Evolutionary conservation across 164 flowering plant species (phyloP).

Genomic region (Vitis riparia): DNA sequence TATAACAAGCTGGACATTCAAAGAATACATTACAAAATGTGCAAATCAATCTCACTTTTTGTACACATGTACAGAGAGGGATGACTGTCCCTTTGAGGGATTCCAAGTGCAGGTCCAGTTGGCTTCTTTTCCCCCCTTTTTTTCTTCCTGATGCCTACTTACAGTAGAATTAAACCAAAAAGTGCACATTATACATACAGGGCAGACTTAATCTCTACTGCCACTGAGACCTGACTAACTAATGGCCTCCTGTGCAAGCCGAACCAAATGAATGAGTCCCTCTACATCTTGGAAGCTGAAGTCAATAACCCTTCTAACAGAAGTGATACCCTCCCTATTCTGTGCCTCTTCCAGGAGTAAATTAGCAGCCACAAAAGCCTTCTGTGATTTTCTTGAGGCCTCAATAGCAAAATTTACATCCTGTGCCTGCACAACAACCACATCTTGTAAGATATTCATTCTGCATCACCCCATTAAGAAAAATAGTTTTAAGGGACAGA

Average conservation of each 20-base stretch:
- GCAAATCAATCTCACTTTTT: conserved; percentile 30
- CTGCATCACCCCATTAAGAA: neutral
- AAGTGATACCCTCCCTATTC: conserved; percentile 36
- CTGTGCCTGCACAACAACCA: conserved; percentile 51
- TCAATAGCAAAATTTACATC: conserved; percentile 77
- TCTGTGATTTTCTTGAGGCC: conserved; percentile 60
- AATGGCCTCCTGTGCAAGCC: conserved; percentile 62
- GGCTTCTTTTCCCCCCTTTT: conserved; percentile 5
- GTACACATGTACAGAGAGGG: conserved; percentile 42
- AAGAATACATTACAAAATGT: conserved; percentile 35
- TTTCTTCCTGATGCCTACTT: conserved; percentile 10
- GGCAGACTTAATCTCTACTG: conserved; percentile 18
- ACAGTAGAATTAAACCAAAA: conserved; percentile 15
- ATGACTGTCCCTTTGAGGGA: conserved; percentile 8
- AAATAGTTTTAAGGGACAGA: neutral
- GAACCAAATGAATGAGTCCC: conserved; percentile 55
- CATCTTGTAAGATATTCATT: neutral
- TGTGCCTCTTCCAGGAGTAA: conserved; percentile 30
- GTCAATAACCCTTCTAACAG: conserved; percentile 67
- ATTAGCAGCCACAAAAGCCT: conserved; percentile 60
- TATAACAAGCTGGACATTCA: conserved; percentile 18
- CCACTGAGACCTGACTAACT: conserved; percentile 31
- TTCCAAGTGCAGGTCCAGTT: conserved; percentile 9
- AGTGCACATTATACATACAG: conserved; percentile 18
- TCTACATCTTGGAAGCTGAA: conserved; percentile 79